Evolutionary conservation across 306 rosid genomes (phyloP), one percentile per base, ranked within the genome.

Genomic region (Boehmeria nivea): DNA sequence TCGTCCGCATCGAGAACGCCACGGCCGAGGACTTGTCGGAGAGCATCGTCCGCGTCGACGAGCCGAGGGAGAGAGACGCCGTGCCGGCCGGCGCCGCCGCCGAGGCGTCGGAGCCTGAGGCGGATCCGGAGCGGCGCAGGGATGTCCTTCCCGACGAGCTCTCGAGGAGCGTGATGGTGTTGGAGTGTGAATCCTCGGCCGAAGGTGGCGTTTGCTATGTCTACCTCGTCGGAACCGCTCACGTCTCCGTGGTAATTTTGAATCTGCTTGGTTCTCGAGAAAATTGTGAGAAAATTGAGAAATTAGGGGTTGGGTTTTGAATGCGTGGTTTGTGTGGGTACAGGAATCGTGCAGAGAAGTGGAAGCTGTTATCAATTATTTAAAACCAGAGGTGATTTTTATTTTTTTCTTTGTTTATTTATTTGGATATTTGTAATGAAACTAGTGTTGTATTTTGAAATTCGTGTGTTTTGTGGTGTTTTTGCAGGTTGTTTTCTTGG

Each of bases 271-370:
- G 8, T 28, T 28, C 44, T 40, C 44, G 3, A 6, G 44, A 15
- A 40, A 40, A 6, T 40, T 13, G 12, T 23, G 10, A 13, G 46
- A 8, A 28, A 28, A 28, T 8, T 3, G 34, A 3, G 34, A 28
- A 28, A 28, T 28, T 28, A 3, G 34, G 34, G 34, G 8, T 28
- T 8, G 34, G 34, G 8, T 28, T 28, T 3, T 3, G 34, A 3
- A 3, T 28, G 34, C 8, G 34, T 28, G 34, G 34, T 49, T 19
- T 47, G 53, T 63, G 34, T 73, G 44, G 52, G 47, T 77, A 72
- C 78, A 89, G 97, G 95, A 89, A 67, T 89, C 97, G 42, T 86
- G 97, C 78, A 71, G 78, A 72, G 89, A 89, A 78, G 97, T 89
- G 47, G 82, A 79, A 63, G 94, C 81, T 44, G 76, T 89, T 20